These are phyloP conservation scores for Iris pallida DNA, from an alignment of 116 monocot species.

Conservation along the genomic window DNA sequence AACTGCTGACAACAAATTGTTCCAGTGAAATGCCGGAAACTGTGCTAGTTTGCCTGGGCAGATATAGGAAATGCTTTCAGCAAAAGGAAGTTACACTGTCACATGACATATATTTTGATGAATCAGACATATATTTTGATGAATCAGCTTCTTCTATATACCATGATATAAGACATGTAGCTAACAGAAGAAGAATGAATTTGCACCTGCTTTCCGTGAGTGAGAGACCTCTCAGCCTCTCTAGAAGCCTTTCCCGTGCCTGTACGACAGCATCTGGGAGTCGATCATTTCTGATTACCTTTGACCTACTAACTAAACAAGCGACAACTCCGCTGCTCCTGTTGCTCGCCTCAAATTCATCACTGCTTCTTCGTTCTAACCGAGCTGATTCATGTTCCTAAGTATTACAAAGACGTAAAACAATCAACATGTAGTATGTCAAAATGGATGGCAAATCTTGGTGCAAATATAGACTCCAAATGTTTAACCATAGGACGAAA, in stretches of 20 bases:
- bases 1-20: conserved; percentile 1
- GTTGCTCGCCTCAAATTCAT: conserved; percentile 11
- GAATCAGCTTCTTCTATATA: background rate
- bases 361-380: background rate
- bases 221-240: conserved; percentile 39
- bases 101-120: background rate
- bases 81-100: background rate
- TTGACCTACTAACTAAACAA: background rate
- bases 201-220: background rate
- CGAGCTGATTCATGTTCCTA: conserved; percentile 16
- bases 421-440: background rate
- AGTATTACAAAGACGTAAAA: background rate
- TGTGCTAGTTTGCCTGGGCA: conserved; percentile 12
- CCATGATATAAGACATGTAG: background rate
- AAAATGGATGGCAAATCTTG: background rate
- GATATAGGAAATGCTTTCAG: background rate
- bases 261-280: conserved; percentile 48
- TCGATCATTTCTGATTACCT: conserved; percentile 19
- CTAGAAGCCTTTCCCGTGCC: conserved; percentile 52
- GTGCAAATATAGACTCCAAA: too few species aligned
- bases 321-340: conserved; percentile 1
- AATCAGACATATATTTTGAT: background rate
- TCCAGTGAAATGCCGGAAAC: conserved; percentile 6
- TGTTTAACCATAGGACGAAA: too few species aligned
- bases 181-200: background rate